Evolutionary conservation across 371 early-diverging fungal species (phyloP).

Genomic region (Lichtheimia corymbifera): DNA sequence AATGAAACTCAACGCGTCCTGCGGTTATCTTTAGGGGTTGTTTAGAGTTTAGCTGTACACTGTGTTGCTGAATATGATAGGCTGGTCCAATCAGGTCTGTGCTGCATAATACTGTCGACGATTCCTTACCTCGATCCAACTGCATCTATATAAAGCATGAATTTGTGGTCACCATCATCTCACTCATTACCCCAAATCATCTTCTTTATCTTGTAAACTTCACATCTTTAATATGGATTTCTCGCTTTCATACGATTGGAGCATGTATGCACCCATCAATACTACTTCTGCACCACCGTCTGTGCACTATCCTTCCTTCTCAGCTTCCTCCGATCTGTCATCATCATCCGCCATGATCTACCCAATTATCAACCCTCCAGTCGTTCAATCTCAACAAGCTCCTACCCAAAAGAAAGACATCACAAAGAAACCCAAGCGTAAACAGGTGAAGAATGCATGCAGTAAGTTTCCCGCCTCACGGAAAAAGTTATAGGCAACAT

Average conservation of each 20-base stretch:
- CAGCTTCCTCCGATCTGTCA: slow-evolving; percentile 3
- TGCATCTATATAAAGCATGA: no score
- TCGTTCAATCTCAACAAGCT: no score
- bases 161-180: no score
- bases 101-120: no score
- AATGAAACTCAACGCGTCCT: no score
- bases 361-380: not conserved
- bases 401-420: not conserved
- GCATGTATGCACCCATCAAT: not conserved
- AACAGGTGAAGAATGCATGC: slow-evolving; percentile 85
- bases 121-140: no score
- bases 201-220: no score
- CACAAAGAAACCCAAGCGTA: slow-evolving; percentile 37
- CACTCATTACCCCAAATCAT: no score
- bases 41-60: no score
- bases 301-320: slow-evolving; percentile 3
- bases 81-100: no score
- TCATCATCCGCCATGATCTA: not conserved
- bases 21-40: no score
- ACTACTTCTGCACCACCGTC: not conserved
- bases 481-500: not conserved
- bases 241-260: not conserved
- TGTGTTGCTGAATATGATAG: no score
- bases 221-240: not conserved
- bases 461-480: slow-evolving; percentile 29